Conservation (phyloP, 2,329 filamentous ascomycete genomes). For the Pleoardoris graminearum region DNA sequence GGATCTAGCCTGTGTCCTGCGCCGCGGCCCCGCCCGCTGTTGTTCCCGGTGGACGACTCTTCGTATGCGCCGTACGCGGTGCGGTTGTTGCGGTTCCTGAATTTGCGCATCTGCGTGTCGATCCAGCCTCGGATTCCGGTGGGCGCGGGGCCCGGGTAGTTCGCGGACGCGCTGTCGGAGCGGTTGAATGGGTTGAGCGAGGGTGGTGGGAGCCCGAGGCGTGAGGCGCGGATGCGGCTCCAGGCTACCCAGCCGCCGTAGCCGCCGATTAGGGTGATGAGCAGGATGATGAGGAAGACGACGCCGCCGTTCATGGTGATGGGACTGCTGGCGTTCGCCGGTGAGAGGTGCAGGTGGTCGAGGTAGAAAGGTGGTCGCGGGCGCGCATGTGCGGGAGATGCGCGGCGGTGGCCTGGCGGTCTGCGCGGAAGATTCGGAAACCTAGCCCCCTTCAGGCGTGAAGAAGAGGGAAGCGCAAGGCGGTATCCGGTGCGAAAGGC, state of each 20-base stretch:
- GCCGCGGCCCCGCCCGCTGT: conserved; percentile 46
- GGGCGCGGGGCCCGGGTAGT: conserved; percentile 58
- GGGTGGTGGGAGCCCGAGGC: conserved; percentile 75
- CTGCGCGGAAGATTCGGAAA: conserved; percentile 5
- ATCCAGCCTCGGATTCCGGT: conserved; percentile 74
- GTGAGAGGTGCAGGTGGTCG: conserved; percentile 3
- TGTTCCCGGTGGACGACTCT: conserved; percentile 56
- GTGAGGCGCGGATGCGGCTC: conserved; percentile 71
- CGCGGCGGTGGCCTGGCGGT: background rate
- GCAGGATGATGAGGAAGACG: conserved; percentile 72
- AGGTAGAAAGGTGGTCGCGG: conserved; percentile 18
- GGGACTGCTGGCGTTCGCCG: conserved; percentile 15
- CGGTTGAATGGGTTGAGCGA: conserved; percentile 69
- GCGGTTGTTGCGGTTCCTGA: conserved; percentile 69
- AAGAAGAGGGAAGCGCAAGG: conserved; percentile 4
- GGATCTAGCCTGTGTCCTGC: conserved; percentile 69
- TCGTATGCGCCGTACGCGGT: conserved; percentile 74
- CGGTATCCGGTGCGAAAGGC: background rate
- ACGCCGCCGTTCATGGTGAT: conserved; percentile 46
- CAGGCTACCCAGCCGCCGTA: conserved; percentile 70
- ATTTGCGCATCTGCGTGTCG: conserved; percentile 64
- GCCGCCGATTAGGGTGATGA: conserved; percentile 65
- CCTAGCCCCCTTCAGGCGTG: background rate
- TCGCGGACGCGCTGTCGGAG: conserved; percentile 35
- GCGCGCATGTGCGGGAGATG: conserved; percentile 15